These are phyloP conservation scores for Colletotrichum sansevieriae DNA, from an alignment of 2,329 filamentous ascomycete species.

Conservation along the genomic window DNA sequence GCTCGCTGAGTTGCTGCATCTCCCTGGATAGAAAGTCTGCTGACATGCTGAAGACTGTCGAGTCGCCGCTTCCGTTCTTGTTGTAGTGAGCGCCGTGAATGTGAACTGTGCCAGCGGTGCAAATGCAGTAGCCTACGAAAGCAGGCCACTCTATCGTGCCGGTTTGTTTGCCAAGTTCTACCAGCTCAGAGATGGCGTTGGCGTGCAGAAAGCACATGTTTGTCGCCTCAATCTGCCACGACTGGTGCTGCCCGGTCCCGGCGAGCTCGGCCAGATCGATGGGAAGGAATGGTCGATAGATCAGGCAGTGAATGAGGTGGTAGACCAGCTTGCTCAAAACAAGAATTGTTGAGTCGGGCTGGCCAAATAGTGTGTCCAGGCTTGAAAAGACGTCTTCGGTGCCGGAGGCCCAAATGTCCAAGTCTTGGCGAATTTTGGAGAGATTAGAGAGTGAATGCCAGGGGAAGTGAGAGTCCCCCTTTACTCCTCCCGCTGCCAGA, in stretches of 20 bases:
- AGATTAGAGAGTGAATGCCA: constrained; percentile 90
- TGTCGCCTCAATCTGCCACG: constrained; percentile 92
- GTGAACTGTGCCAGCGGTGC: constrained; percentile 88
- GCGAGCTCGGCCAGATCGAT: constrained; percentile 86
- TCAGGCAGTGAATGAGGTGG: constrained; percentile 86
- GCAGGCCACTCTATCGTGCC: constrained; percentile 86
- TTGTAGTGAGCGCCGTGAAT: constrained; percentile 88
- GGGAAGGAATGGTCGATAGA: constrained; percentile 88
- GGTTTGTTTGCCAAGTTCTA: constrained; percentile 81
- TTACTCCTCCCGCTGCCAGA: constrained; percentile 85
- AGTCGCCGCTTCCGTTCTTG: constrained; percentile 64
- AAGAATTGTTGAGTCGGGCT: constrained; percentile 81
- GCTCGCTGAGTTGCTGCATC: constrained; percentile 82
- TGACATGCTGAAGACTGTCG: constrained; percentile 72
- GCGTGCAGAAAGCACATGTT: constrained; percentile 89
- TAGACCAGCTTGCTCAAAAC: constrained; percentile 90
- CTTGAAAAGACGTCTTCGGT: constrained; percentile 85
- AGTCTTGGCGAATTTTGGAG: constrained; percentile 86
- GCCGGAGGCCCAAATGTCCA: constrained; percentile 87
- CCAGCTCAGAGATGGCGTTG: constrained; percentile 86
- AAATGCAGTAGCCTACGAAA: constrained; percentile 89
- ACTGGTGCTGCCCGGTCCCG: constrained; percentile 85
- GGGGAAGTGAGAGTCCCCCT: constrained; percentile 90
- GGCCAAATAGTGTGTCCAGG: constrained; percentile 80
- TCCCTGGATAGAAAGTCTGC: constrained; percentile 81